These are phyloP conservation scores for Yamadazyma endophytica DNA, from an alignment of 805 yeast species.

Conservation along the genomic window DNA sequence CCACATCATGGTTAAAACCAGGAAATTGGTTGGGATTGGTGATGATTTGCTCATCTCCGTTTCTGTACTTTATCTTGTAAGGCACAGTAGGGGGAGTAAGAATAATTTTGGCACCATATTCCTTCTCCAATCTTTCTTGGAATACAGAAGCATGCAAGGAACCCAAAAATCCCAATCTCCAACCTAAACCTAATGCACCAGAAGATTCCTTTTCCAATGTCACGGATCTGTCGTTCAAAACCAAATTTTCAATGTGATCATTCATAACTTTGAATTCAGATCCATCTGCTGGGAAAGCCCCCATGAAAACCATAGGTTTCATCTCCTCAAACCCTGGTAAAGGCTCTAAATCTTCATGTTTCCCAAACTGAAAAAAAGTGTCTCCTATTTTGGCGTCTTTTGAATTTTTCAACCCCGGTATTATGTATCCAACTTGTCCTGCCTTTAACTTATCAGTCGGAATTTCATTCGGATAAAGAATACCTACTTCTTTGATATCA, in stretches of 20 bases:
- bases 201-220: slow-evolving; percentile 87
- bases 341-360: slow-evolving; percentile 57
- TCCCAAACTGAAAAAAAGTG: slow-evolving; percentile 66
- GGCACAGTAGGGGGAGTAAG: slow-evolving; percentile 97
- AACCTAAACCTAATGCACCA: slow-evolving; percentile 92
- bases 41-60: slow-evolving; percentile 61
- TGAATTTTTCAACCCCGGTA: slow-evolving; percentile 92
- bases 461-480: slow-evolving; percentile 87
- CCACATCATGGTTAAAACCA: slow-evolving; percentile 43
- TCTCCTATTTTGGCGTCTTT: slow-evolving; percentile 89
- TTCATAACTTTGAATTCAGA: slow-evolving; percentile 84
- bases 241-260: slow-evolving; percentile 84
- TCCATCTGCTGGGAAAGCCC: slow-evolving; percentile 97
- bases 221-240: slow-evolving; percentile 88
- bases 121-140: slow-evolving; percentile 86
- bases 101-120: slow-evolving; percentile 88
- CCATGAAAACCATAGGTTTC: slow-evolving; percentile 97
- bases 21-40: slow-evolving; percentile 96
- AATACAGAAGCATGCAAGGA: slow-evolving; percentile 94
- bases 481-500: slow-evolving; percentile 90
- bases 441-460: slow-evolving; percentile 64
- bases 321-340: slow-evolving; percentile 95
- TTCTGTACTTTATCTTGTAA: slow-evolving; percentile 64
- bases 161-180: slow-evolving; percentile 95
- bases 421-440: slow-evolving; percentile 92